phyloP scores from a whole-genome alignment of 805 yeast genomes.

The Barnettozyma californica region DNA sequence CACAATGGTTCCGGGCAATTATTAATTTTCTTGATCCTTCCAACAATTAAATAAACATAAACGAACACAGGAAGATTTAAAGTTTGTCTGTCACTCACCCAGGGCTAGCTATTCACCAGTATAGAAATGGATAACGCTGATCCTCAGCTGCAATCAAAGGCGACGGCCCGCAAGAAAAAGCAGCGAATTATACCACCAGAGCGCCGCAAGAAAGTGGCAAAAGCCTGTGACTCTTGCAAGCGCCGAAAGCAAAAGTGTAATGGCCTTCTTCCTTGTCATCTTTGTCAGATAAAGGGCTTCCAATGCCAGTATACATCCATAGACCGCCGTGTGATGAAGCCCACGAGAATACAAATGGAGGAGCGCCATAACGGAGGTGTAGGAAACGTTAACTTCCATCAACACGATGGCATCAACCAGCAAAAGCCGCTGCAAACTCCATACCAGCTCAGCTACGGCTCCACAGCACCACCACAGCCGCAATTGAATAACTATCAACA shows the following conservation, averaged over 20 bases:
- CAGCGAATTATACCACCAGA: conserved; percentile 24
- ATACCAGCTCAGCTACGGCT: not conserved
- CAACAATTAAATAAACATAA: no score
- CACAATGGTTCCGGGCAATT: no score
- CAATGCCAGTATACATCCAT: conserved; percentile 28
- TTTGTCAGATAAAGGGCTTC: conserved; percentile 28
- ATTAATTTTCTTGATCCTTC: no score
- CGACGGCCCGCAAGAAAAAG: conserved; percentile 10
- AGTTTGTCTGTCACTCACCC: not conserved
- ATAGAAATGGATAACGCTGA: not conserved
- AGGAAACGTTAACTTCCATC: not conserved
- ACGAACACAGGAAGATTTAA: no score
- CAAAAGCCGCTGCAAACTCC: not conserved
- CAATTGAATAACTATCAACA: not conserved
- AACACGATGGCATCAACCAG: conserved; percentile 1
- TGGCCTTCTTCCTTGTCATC: conserved; percentile 31
- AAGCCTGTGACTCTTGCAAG: conserved; percentile 44
- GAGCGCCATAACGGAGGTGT: not conserved
- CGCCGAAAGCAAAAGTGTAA: conserved; percentile 34
- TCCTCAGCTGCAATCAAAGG: not conserved
- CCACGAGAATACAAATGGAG: conserved; percentile 13
- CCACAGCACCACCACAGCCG: not conserved
- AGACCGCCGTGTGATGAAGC: conserved; percentile 21
- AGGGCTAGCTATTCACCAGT: no score
- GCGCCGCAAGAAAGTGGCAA: conserved; percentile 36